These are phyloP conservation scores for Phaseolus coccineus DNA, from an alignment of 331 rosid genomes.

Conservation along the genomic window DNA sequence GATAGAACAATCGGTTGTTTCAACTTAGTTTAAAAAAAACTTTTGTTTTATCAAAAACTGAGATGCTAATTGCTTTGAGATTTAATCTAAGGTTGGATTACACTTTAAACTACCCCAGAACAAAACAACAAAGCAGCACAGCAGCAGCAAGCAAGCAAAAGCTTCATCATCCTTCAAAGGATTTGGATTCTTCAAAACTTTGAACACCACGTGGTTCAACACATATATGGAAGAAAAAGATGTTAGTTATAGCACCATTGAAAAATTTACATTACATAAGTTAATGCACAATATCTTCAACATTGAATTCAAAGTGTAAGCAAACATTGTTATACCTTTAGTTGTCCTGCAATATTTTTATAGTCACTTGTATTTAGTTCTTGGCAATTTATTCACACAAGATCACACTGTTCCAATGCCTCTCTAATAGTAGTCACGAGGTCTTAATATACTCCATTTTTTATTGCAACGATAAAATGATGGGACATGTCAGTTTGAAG, in stretches of 20 bases:
- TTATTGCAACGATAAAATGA: slow-evolving; percentile 52
- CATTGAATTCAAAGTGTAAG: slow-evolving; percentile 3
- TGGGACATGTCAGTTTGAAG: slow-evolving; percentile 24
- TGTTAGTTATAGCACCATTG: slow-evolving; percentile 23
- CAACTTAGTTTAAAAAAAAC: no score
- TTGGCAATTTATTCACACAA: slow-evolving; percentile 73
- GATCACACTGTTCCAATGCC: slow-evolving; percentile 86
- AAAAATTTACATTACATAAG: background rate
- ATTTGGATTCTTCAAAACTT: no score
- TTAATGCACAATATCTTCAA: slow-evolving; percentile 3
- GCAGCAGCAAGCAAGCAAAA: no score
- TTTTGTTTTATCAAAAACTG: no score
- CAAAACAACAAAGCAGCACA: no score
- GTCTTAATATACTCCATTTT: slow-evolving; percentile 84
- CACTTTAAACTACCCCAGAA: no score
- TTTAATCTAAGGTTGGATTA: no score
- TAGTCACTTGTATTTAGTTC: slow-evolving; percentile 78
- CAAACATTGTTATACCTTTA: slow-evolving; percentile 59
- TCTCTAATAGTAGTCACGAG: slow-evolving; percentile 70
- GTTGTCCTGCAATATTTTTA: slow-evolving; percentile 77
- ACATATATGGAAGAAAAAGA: background rate
- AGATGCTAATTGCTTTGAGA: no score
- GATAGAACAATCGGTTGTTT: no score
- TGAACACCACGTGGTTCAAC: no score
- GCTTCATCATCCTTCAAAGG: no score